Conservation (phyloP, 495 filamentous ascomycete species). For the Haplographium delicatum region DNA sequence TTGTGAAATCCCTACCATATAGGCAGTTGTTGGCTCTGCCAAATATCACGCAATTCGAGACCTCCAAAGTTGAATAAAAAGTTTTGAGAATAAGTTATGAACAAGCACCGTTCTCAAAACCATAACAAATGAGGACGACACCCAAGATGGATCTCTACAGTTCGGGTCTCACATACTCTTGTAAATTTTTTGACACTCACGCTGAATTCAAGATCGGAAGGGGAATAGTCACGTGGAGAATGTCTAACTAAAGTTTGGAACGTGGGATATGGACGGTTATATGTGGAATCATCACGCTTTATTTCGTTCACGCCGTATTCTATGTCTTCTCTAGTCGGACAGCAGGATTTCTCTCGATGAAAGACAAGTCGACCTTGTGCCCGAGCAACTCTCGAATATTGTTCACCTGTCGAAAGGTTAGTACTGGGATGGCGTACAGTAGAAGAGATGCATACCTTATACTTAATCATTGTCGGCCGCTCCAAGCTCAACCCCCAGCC, state of each 20-base stretch:
- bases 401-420: constrained; percentile 17
- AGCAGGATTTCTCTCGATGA: constrained; percentile 78
- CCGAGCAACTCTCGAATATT: constrained; percentile 84
- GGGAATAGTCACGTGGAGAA: not conserved
- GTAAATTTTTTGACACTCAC: too few species aligned
- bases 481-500: constrained; percentile 89
- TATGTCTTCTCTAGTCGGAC: constrained; percentile 65
- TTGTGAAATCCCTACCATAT: too few species aligned
- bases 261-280: not conserved
- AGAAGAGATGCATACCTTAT: constrained; percentile 48
- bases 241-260: not conserved
- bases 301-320: not conserved
- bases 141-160: too few species aligned
- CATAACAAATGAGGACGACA: too few species aligned
- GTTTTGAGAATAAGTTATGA: too few species aligned
- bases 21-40: too few species aligned
- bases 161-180: too few species aligned
- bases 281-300: constrained; percentile 3
- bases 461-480: constrained; percentile 97
- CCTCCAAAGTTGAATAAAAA: too few species aligned
- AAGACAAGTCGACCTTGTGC: constrained; percentile 77
- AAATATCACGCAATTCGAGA: too few species aligned
- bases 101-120: too few species aligned
- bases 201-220: too few species aligned
- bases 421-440: constrained; percentile 1